Percentiles rank a stretch among this genome's conserved stretches.
phyloP scores from a whole-genome alignment of 306 rosid species.

The Bauhinia variegata region DNA sequence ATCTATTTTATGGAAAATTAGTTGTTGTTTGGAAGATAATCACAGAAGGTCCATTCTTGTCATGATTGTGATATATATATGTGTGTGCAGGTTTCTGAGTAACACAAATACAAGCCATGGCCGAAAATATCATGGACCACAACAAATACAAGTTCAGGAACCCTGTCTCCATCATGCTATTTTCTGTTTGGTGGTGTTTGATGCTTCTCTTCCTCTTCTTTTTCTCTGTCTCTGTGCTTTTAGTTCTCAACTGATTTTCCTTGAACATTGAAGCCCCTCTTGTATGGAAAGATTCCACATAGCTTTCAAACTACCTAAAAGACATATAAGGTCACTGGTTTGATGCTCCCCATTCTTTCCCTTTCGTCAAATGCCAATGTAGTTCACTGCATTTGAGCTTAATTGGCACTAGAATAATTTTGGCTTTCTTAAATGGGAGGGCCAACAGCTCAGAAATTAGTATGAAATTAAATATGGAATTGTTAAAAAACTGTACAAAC shows the following conservation, averaged over 20 bases:
- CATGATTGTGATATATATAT: background rate
- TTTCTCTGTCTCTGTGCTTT: conserved; percentile 36
- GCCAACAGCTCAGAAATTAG: too few species aligned
- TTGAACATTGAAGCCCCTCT: background rate
- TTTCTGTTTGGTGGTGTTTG: conserved; percentile 18
- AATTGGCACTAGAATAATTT: too few species aligned
- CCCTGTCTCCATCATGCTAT: conserved; percentile 33
- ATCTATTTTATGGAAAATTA: conserved; percentile 25
- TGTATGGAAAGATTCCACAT: conserved; percentile 29
- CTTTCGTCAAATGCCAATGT: conserved; percentile 9
- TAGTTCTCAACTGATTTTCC: conserved; percentile 30
- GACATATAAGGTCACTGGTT: conserved; percentile 36
- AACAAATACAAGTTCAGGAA: conserved; percentile 26
- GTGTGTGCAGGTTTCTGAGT: too few species aligned
- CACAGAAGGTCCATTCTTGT: conserved; percentile 12
- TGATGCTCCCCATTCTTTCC: conserved; percentile 43
- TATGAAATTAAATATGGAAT: too few species aligned
- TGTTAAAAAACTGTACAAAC: background rate
- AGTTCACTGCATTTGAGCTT: too few species aligned
- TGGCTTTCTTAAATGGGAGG: too few species aligned
- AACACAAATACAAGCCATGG: too few species aligned
- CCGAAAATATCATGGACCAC: too few species aligned
- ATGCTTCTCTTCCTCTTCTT: conserved; percentile 24
- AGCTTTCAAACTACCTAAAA: conserved; percentile 41
- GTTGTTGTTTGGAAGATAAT: conserved; percentile 1